Evolutionary conservation across 129 eudicot species (phyloP).

Genomic region (carrot (Daucus carota)): DH1_v3.0 NC_030381.2:49374001-49374500

Average conservation of each 20-base stretch:
- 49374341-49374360: background rate
- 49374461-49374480: constrained; percentile 57
- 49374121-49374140: background rate
- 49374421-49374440: background rate
- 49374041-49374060: background rate
- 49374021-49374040: background rate
- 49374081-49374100: background rate
- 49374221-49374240: background rate
- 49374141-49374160: background rate
- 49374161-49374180: background rate
- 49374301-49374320: background rate
- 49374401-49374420: background rate
- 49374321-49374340: background rate
- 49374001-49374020: background rate
- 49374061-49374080: background rate
- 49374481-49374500: constrained; percentile 42
- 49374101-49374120: background rate
- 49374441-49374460: background rate
- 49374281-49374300: background rate
- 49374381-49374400: background rate
- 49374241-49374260: background rate
- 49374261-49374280: background rate
- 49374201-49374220: background rate
- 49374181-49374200: background rate
- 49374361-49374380: background rate